Conservation (phyloP, 768 basidiomycete genomes). For the Favolaschia claudopus region DNA sequence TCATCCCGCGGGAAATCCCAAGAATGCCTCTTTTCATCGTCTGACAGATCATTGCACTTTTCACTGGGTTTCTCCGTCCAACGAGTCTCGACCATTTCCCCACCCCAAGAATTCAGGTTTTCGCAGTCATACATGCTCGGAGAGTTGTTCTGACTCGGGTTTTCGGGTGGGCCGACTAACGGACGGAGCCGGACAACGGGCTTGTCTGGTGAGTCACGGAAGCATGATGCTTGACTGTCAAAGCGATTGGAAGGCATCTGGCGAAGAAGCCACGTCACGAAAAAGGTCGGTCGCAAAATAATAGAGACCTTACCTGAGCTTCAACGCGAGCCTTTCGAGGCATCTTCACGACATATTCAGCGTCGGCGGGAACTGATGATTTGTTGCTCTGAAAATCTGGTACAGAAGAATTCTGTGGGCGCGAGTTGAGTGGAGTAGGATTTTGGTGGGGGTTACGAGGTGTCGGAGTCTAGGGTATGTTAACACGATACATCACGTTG, state of each 20-base stretch:
- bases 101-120: neutral
- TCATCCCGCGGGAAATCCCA: neutral
- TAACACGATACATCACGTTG: too few species aligned
- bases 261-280: neutral
- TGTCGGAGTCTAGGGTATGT: too few species aligned
- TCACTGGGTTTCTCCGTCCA: neutral
- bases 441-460: too few species aligned
- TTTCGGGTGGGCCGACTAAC: neutral
- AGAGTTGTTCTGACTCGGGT: conserved; percentile 9
- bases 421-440: too few species aligned
- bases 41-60: too few species aligned
- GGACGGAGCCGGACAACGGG: conserved; percentile 22
- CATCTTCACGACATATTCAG: conserved; percentile 5
- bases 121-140: conserved; percentile 6
- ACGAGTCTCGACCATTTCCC: neutral
- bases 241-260: neutral
- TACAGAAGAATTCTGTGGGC: too few species aligned
- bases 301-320: neutral
- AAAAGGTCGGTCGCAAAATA: neutral
- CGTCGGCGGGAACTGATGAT: neutral
- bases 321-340: neutral
- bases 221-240: neutral
- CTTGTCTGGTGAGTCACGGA: conserved; percentile 2
- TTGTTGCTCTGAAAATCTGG: too few species aligned
- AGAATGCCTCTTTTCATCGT: too few species aligned